These are phyloP conservation scores for Toxicodendron radicans DNA, from an alignment of 345 rosid species.

Conservation along the genomic window DNA sequence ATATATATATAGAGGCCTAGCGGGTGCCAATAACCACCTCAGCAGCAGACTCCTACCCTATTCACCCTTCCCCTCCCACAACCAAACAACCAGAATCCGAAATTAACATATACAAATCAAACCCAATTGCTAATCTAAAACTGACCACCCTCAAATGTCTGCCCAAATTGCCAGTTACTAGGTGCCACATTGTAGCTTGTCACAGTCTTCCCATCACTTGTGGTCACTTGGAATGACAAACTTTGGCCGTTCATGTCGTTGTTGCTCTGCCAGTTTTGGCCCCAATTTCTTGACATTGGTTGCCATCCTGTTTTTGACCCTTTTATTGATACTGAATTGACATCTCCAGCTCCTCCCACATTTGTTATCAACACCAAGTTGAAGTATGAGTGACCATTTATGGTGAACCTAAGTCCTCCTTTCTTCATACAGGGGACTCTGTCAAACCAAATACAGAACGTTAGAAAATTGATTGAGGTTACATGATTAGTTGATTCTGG, in stretches of 20 bases:
- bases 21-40: slow-evolving; percentile 86
- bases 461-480: background rate
- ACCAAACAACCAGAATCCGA: slow-evolving; percentile 3
- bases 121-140: slow-evolving; percentile 30
- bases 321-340: slow-evolving; percentile 73
- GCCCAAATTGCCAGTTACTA: slow-evolving; percentile 81
- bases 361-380: slow-evolving; percentile 79
- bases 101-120: slow-evolving; percentile 18
- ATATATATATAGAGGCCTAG: slow-evolving; percentile 33
- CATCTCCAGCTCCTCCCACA: slow-evolving; percentile 90
- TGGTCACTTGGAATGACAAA: slow-evolving; percentile 85
- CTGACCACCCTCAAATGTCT: slow-evolving; percentile 75
- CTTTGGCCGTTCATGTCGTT: slow-evolving; percentile 74
- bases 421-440: slow-evolving; percentile 86
- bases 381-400: slow-evolving; percentile 96
- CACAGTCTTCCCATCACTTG: slow-evolving; percentile 80
- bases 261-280: slow-evolving; percentile 99
- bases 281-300: slow-evolving; percentile 95
- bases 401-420: slow-evolving; percentile 85
- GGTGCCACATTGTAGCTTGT: slow-evolving; percentile 65
- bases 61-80: slow-evolving; percentile 13
- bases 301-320: slow-evolving; percentile 94
- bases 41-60: slow-evolving; percentile 41
- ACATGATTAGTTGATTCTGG: too few relatives aligned
- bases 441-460: slow-evolving; percentile 5